These are phyloP conservation scores for Ogataea nonfermentans DNA, from an alignment of 805 yeast species.

Conservation along the genomic window DNA sequence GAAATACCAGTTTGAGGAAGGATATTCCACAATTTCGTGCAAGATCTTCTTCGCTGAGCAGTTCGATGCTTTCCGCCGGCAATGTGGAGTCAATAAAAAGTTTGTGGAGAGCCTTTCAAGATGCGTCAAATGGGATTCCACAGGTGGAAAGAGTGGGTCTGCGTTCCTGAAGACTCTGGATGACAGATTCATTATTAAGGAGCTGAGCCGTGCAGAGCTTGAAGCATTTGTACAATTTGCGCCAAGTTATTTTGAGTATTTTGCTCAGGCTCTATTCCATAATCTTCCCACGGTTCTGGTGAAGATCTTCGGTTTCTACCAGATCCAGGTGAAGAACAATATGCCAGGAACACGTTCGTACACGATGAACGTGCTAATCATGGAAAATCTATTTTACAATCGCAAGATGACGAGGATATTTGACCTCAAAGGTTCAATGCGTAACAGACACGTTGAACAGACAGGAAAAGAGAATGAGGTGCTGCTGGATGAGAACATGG, in stretches of 20 bases:
- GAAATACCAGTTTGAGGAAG: slow-evolving; percentile 89
- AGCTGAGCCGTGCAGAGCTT: slow-evolving; percentile 79
- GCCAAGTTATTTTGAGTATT: slow-evolving; percentile 93
- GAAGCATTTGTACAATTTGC: slow-evolving; percentile 95
- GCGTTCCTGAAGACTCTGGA: slow-evolving; percentile 90
- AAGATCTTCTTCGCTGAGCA: slow-evolving; percentile 95
- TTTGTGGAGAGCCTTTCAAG: slow-evolving; percentile 88
- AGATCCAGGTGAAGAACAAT: slow-evolving; percentile 81
- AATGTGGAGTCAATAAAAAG: slow-evolving; percentile 72
- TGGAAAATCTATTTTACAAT: slow-evolving; percentile 93
- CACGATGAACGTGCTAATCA: slow-evolving; percentile 86
- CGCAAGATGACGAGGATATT: slow-evolving; percentile 80
- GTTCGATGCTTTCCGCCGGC: slow-evolving; percentile 86
- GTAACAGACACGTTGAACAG: slow-evolving; percentile 94
- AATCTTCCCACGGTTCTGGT: slow-evolving; percentile 93
- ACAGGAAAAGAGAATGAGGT: slow-evolving; percentile 97
- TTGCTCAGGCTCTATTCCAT: slow-evolving; percentile 92
- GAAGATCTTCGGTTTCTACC: slow-evolving; percentile 93
- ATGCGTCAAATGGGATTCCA: slow-evolving; percentile 93
- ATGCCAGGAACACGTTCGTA: slow-evolving; percentile 65
- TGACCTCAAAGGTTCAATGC: slow-evolving; percentile 96
- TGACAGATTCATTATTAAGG: slow-evolving; percentile 85
- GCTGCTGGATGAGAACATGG: slow-evolving; percentile 94
- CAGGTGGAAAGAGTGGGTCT: slow-evolving; percentile 97
- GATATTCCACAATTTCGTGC: slow-evolving; percentile 78